These are phyloP conservation scores for Penstemon barbatus DNA, from an alignment of 257 asterid genomes.

Conservation along the genomic window DNA sequence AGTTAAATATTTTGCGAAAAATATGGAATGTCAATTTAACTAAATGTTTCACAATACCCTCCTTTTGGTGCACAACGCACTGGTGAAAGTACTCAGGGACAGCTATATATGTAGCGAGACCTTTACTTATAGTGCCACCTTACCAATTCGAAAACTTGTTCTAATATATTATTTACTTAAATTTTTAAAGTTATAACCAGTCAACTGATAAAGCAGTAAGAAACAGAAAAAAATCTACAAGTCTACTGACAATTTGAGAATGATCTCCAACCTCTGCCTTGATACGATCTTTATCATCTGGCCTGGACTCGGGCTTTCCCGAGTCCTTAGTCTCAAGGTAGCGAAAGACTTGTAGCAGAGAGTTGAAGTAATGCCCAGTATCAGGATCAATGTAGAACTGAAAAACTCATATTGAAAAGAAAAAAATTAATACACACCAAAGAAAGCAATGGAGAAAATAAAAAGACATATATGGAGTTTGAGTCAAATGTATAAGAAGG, in stretches of 20 bases:
- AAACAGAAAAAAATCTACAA: conserved; percentile 10
- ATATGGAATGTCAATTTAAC: background rate
- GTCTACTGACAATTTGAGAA: conserved; percentile 40
- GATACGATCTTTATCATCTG: conserved; percentile 26
- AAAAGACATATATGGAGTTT: no score
- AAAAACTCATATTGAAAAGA: conserved; percentile 30
- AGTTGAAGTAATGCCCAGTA: conserved; percentile 53
- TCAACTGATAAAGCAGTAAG: background rate
- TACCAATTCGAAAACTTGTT: no score
- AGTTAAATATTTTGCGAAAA: background rate
- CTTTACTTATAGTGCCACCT: background rate
- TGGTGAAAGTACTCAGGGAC: background rate
- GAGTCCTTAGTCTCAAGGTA: conserved; percentile 48
- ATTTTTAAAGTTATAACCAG: no score
- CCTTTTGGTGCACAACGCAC: background rate
- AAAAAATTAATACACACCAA: conserved; percentile 9
- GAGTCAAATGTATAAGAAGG: no score
- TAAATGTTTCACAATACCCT: background rate
- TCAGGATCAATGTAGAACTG: conserved; percentile 63
- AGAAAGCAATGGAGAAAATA: background rate
- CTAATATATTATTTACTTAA: no score
- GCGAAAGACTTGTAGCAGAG: conserved; percentile 53
- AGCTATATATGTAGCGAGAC: background rate
- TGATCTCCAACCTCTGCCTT: conserved; percentile 25
- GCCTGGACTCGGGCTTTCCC: conserved; percentile 28